Percentiles rank a stretch among this genome's conserved stretches.
These are phyloP conservation scores for Backusella luteola DNA, from an alignment of 192 early-diverging fungal genomes.

Conservation along the genomic window DNA sequence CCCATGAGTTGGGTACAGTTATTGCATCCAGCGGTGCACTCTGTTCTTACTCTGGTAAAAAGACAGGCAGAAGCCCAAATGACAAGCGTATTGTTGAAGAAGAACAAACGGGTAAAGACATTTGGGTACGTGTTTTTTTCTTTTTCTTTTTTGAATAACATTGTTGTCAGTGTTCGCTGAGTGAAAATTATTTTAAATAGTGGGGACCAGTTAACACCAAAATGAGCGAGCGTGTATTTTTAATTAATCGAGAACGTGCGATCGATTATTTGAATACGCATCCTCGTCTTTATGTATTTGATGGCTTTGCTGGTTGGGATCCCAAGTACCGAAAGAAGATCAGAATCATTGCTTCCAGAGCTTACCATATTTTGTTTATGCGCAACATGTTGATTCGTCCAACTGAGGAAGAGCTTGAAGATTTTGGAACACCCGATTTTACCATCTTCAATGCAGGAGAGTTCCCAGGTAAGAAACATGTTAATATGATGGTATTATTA, in stretches of 20 bases:
- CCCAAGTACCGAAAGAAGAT: conserved; percentile 97
- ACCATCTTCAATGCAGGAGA: conserved; percentile 95
- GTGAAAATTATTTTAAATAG: conserved; percentile 2
- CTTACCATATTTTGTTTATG: conserved; percentile 98
- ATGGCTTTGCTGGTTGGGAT: conserved; percentile 98
- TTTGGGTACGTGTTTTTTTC: conserved; percentile 59
- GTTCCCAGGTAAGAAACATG: conserved; percentile 57
- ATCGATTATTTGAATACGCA: conserved; percentile 96
- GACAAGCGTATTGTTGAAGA: conserved; percentile 99
- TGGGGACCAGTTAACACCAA: conserved; percentile 99
- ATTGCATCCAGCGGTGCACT: conserved; percentile 91
- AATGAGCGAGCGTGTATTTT: conserved; percentile 78
- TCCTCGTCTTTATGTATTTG: conserved; percentile 90
- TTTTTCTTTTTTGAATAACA: not conserved
- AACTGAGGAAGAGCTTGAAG: conserved; percentile 83
- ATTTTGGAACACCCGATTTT: conserved; percentile 95
- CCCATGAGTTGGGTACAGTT: conserved; percentile 79
- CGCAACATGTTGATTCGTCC: conserved; percentile 98
- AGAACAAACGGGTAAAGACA: conserved; percentile 71
- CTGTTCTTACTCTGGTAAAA: conserved; percentile 85
- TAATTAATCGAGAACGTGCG: conserved; percentile 93
- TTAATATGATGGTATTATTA: no score
- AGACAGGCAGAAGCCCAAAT: conserved; percentile 89
- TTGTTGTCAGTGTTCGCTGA: not conserved
- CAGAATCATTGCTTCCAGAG: conserved; percentile 89